Conservation (phyloP, 306 rosid genomes). For the Lithocarpus polystachyus region DNA sequence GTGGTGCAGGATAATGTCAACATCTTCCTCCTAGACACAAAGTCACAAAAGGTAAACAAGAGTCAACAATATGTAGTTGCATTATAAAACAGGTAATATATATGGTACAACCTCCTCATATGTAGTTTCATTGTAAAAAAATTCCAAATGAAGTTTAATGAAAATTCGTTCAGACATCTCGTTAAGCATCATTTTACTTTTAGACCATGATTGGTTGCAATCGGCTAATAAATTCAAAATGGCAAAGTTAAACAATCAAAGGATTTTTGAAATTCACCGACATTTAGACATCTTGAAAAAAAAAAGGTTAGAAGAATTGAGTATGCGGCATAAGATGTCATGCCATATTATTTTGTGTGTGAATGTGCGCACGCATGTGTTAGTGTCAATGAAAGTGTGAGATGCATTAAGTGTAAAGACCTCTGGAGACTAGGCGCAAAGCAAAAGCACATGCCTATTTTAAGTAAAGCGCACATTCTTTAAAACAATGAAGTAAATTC, state of each 20-base stretch:
- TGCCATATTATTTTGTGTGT: too few relatives aligned
- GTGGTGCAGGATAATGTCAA: constrained; percentile 76
- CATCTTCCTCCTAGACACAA: constrained; percentile 76
- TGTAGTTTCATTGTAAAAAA: not conserved
- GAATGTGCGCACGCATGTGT: too few relatives aligned
- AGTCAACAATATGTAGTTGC: constrained; percentile 4
- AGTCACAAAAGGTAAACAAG: constrained; percentile 15
- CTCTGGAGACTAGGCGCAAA: too few relatives aligned
- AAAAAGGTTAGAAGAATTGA: too few relatives aligned
- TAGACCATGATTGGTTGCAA: not conserved
- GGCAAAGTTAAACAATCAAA: not conserved
- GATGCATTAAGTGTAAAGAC: too few relatives aligned
- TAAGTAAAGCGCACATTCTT: too few relatives aligned
- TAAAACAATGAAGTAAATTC: too few relatives aligned
- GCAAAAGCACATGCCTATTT: too few relatives aligned
- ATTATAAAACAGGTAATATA: not conserved
- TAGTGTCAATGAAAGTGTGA: too few relatives aligned
- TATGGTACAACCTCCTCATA: not conserved
- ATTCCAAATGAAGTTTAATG: not conserved
- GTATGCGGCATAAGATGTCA: too few relatives aligned
- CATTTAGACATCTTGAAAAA: not conserved
- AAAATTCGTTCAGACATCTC: not conserved
- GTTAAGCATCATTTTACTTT: not conserved
- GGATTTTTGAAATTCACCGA: not conserved
- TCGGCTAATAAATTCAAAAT: not conserved